Evolutionary conservation across 495 filamentous ascomycete species (phyloP), one percentile per base, ranked within the genome.

Genomic region (Talaromyces wortmannii): DNA sequence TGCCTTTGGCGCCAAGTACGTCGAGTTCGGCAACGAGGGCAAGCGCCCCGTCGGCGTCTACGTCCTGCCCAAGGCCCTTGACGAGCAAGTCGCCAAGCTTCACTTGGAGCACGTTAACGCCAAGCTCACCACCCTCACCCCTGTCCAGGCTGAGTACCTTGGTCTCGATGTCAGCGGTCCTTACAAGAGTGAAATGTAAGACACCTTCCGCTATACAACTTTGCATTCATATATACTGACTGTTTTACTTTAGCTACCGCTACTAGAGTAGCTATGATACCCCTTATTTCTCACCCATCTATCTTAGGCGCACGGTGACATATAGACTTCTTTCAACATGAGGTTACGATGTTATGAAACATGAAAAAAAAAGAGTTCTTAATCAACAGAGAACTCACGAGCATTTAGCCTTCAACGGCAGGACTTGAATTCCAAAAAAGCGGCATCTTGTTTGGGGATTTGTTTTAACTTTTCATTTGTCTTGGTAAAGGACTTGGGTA

Each of bases 41-140:
- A 94, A 94, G 83, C 92, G 96, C 69, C 78, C 81, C 56, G 79
- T 94, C 64, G 87, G 92, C 63, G 95, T 98, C 78, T 97, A 95
- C 73, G 92, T 96, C 53, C 84, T 98, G 55, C 94, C 94, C 67
- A 98, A 98, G 91, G 90, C 95, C 61, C 83, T 98, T 43, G 94
- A 98, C 61, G 94, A 98, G 85, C 89, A 96, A 77, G 94, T 98
- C 66, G 94, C 94, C 61, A 81, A 85, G 63, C 88, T 96, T 60
- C 94, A 98, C 76, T 76, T 97, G 64, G 84, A 80, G 52, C 95
- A 97, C 81, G 88, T 95, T 81, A 96, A 96, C 75, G 94, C 81
- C 69, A 91, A 97, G 82, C 80, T 98, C 59, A 85, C 89, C 59
- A 85, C 83, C 70, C 82, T 98, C 66, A 88, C 88, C 61, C 64